Evolutionary conservation across 768 basidiomycete species (phyloP).

Genomic region (Favolaschia claudopus): DNA sequence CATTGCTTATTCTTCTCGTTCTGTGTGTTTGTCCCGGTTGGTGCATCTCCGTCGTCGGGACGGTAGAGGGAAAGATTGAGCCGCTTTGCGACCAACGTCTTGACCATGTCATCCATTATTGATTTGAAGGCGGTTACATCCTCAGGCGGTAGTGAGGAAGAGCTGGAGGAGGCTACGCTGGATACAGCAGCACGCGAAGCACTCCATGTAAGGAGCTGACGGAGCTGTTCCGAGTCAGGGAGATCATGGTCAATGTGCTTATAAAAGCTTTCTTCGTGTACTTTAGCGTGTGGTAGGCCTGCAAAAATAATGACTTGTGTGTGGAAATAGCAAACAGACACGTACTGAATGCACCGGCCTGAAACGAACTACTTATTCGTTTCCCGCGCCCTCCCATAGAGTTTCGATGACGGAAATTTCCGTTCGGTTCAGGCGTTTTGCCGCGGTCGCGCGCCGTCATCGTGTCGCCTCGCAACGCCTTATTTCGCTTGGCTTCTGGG

Average conservation of each 20-base stretch:
- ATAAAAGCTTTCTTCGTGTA: conserved; percentile 73
- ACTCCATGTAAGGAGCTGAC: conserved; percentile 80
- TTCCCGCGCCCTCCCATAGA: conserved; percentile 76
- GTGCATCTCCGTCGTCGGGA: conserved; percentile 36
- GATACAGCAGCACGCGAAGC: conserved; percentile 69
- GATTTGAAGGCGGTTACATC: conserved; percentile 56
- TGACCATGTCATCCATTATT: conserved; percentile 65
- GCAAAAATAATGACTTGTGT: not conserved
- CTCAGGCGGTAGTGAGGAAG: conserved; percentile 51
- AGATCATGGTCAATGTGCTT: conserved; percentile 84
- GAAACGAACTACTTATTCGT: conserved; percentile 74
- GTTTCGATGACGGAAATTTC: conserved; percentile 56
- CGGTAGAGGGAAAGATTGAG: conserved; percentile 58
- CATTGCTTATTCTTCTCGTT: conserved; percentile 75
- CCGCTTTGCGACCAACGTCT: conserved; percentile 72
- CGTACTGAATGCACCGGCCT: conserved; percentile 76
- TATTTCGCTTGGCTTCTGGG: conserved; percentile 72
- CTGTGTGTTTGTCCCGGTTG: conserved; percentile 64
- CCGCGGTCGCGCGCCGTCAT: conserved; percentile 49
- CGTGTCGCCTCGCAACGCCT: conserved; percentile 61
- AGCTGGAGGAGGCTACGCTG: conserved; percentile 34
- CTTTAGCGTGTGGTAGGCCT: conserved; percentile 82
- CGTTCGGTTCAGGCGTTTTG: conserved; percentile 32
- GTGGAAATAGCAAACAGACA: conserved; percentile 29
- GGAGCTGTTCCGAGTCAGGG: conserved; percentile 74